phyloP scores from a whole-genome alignment of 768 basidiomycete species.

The Auricularia cornea region DNA sequence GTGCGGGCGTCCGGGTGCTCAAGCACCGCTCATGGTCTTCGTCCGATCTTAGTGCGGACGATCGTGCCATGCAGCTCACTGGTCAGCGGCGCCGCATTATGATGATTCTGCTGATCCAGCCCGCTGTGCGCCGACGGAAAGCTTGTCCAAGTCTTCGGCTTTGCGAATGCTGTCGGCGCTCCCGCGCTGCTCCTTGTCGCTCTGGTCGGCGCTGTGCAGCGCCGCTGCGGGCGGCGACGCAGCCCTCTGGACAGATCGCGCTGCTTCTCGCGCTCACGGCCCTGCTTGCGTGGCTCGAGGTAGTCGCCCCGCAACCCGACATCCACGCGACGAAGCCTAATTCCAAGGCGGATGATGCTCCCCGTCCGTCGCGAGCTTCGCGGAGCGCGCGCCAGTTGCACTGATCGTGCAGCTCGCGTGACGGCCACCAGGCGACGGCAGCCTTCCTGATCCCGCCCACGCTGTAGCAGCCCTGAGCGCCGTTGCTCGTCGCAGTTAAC shows the following conservation, averaged over 20 bases:
- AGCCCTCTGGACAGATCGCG: constrained; percentile 79
- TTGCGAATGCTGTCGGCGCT: constrained; percentile 84
- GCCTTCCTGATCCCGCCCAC: constrained; percentile 75
- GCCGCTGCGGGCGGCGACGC: constrained; percentile 49
- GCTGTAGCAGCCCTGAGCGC: constrained; percentile 64
- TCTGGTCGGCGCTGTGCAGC: constrained; percentile 48
- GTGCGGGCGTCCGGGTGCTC: constrained; percentile 60
- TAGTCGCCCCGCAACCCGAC: constrained; percentile 75
- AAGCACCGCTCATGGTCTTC: constrained; percentile 66
- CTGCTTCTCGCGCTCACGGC: constrained; percentile 57
- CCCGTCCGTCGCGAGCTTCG: constrained; percentile 32
- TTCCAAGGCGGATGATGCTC: constrained; percentile 28
- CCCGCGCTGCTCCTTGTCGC: constrained; percentile 75
- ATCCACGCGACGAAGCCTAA: constrained; percentile 40
- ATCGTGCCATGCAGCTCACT: constrained; percentile 48
- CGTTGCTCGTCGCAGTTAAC: constrained; percentile 67
- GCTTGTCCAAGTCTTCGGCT: constrained; percentile 65
- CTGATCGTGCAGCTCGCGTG: constrained; percentile 68
- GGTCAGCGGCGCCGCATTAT: constrained; percentile 49
- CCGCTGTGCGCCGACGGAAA: constrained; percentile 52
- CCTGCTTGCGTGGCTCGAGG: constrained; percentile 66
- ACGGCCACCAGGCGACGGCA: constrained; percentile 85
- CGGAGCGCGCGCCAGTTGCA: constrained; percentile 64
- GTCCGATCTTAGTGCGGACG: constrained; percentile 52
- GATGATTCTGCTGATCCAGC: constrained; percentile 67